Evolutionary conservation across 2,329 filamentous ascomycete genomes (phyloP).

Genomic region (Sphaerulina musiva): DNA sequence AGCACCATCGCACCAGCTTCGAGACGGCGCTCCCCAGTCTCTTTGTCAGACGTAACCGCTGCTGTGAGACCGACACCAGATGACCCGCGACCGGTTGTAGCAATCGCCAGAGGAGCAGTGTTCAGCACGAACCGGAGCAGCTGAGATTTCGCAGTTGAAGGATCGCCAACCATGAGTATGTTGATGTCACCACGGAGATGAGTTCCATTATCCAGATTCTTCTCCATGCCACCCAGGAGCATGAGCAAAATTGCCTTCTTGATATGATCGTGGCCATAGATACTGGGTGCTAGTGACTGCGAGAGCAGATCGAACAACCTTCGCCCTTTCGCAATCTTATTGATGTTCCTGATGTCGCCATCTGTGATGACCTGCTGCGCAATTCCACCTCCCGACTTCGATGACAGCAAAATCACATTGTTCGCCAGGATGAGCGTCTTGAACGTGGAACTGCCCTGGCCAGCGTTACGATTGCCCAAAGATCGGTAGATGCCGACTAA

Average conservation of each 20-base stretch:
- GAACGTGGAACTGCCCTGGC: constrained; percentile 85
- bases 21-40: constrained; percentile 87
- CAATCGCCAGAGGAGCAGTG: constrained; percentile 91
- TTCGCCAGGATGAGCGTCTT: constrained; percentile 91
- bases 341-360: constrained; percentile 96
- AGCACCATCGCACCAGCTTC: constrained; percentile 99
- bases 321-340: constrained; percentile 91
- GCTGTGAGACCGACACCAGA: constrained; percentile 97
- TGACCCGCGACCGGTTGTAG: constrained; percentile 87
- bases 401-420: constrained; percentile 88
- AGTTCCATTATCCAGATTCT: constrained; percentile 96
- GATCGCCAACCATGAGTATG: constrained; percentile 97
- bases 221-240: constrained; percentile 92
- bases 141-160: constrained; percentile 98
- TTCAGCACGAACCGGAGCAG: constrained; percentile 94
- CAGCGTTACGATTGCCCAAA: constrained; percentile 87
- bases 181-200: constrained; percentile 98
- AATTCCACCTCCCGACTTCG: constrained; percentile 90
- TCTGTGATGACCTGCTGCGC: constrained; percentile 90
- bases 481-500: constrained; percentile 95
- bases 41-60: constrained; percentile 92
- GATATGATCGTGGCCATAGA: constrained; percentile 94
- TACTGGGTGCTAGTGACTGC: constrained; percentile 90
- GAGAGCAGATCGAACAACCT: constrained; percentile 89
- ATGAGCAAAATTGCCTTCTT: constrained; percentile 96